Evolutionary conservation across 1,284 basidiomycete genomes (phyloP).

Genomic region (Testicularia cyperi): DNA sequence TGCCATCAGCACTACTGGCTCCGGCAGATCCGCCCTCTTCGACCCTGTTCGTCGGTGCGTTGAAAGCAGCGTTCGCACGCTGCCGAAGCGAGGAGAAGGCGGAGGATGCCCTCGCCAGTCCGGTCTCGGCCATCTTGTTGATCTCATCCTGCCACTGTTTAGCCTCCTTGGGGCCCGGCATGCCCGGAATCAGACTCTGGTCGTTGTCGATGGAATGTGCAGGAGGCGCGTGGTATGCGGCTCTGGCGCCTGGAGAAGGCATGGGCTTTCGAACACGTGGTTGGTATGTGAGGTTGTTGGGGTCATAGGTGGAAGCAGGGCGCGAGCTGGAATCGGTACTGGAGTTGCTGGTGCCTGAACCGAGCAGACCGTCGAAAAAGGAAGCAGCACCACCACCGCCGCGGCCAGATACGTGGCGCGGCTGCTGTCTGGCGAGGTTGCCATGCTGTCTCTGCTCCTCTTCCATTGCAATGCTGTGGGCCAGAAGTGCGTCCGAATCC

Average conservation of each 20-base stretch:
- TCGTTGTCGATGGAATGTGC: conserved; percentile 11
- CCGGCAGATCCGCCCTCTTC: conserved; percentile 2
- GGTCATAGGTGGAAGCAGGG: conserved; percentile 34
- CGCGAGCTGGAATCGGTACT: conserved; percentile 2
- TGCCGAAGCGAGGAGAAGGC: conserved; percentile 45
- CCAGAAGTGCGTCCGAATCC: conserved; percentile 44
- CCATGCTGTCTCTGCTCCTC: conserved; percentile 32
- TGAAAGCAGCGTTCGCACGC: conserved; percentile 38
- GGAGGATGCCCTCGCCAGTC: conserved; percentile 41
- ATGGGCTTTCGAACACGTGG: conserved; percentile 27
- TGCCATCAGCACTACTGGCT: conserved; percentile 1
- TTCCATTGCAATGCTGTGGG: conserved; percentile 37
- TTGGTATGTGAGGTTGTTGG: conserved; percentile 44
- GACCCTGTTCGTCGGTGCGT: conserved; percentile 8
- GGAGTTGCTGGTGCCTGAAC: conserved; percentile 5
- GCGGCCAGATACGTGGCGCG: conserved; percentile 8
- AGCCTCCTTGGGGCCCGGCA: conserved; percentile 49
- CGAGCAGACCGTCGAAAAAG: conserved; percentile 28
- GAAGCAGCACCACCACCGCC: conserved; percentile 31
- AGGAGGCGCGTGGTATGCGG: conserved; percentile 5
- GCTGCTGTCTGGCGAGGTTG: conserved; percentile 14
- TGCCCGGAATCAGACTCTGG: conserved; percentile 31
- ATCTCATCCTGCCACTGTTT: conserved; percentile 52
- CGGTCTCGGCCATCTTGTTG: conserved; percentile 46
- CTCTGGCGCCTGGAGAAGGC: neutral